A percentile compares a stretch with the other conserved stretches of the same genome.
Evolutionary conservation across 2,329 filamentous ascomycete species (phyloP).

Genomic region (Botrytis tulipae): DNA sequence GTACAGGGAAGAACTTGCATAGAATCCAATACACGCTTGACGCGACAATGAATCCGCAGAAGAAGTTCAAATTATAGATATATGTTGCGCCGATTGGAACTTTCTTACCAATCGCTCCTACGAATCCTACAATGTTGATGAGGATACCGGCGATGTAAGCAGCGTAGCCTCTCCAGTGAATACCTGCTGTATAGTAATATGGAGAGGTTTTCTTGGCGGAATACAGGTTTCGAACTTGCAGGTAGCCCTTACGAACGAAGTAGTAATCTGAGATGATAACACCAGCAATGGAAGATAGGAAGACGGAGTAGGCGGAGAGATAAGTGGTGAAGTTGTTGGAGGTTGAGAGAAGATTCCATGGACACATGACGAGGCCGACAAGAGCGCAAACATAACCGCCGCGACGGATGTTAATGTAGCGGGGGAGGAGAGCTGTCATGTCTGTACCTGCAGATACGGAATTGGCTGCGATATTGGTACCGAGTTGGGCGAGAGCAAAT

Average conservation of each 20-base stretch:
- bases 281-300: slow-evolving; percentile 90
- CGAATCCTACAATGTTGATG: slow-evolving; percentile 90
- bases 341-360: slow-evolving; percentile 72
- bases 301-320: slow-evolving; percentile 87
- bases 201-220: slow-evolving; percentile 62
- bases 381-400: slow-evolving; percentile 82
- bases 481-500: slow-evolving; percentile 77
- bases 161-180: slow-evolving; percentile 80
- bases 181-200: slow-evolving; percentile 72
- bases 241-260: slow-evolving; percentile 75
- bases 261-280: slow-evolving; percentile 91
- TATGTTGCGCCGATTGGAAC: slow-evolving; percentile 80
- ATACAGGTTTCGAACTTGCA: slow-evolving; percentile 77
- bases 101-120: slow-evolving; percentile 67
- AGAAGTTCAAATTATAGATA: slow-evolving; percentile 90
- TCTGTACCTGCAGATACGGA: slow-evolving; percentile 76
- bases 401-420: slow-evolving; percentile 80
- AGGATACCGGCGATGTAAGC: slow-evolving; percentile 82
- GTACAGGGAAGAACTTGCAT: slow-evolving; percentile 68
- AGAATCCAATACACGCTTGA: slow-evolving; percentile 65
- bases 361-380: slow-evolving; percentile 81
- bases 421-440: slow-evolving; percentile 75
- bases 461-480: slow-evolving; percentile 86
- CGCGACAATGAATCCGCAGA: slow-evolving; percentile 75
- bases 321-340: slow-evolving; percentile 89